Percentiles rank a stretch among this genome's conserved stretches.
Evolutionary conservation across 352 stramenopile genomes (phyloP).

Genomic region (Globisporangium middletonii): DNA sequence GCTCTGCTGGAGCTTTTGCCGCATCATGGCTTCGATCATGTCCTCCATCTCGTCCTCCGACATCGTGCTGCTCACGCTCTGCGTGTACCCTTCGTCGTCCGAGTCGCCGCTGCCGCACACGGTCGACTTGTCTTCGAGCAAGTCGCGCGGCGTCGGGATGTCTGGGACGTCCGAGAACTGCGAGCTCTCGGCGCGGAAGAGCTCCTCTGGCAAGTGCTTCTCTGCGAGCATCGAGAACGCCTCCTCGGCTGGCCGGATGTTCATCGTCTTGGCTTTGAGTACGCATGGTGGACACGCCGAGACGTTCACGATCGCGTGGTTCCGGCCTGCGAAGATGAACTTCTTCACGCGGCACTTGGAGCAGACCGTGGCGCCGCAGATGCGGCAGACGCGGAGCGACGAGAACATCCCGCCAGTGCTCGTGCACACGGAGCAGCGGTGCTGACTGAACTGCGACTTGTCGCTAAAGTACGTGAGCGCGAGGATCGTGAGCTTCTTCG

Average conservation of each 20-base stretch:
- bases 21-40: constrained; percentile 14
- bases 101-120: constrained; percentile 7
- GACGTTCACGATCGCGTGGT: constrained; percentile 9
- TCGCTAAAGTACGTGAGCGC: constrained; percentile 23
- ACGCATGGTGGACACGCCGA: constrained; percentile 12
- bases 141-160: neutral
- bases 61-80: constrained; percentile 15
- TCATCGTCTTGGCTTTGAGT: constrained; percentile 13
- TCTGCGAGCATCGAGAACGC: constrained; percentile 12
- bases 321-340: constrained; percentile 27
- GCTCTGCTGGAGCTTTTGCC: constrained; percentile 6
- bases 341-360: constrained; percentile 42
- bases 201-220: constrained; percentile 7
- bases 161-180: constrained; percentile 5
- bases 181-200: constrained; percentile 9
- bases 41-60: constrained; percentile 14
- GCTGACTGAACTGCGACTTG: constrained; percentile 9
- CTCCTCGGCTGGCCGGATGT: constrained; percentile 7
- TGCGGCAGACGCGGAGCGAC: constrained; percentile 23
- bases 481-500: constrained; percentile 52
- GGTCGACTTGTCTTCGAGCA: constrained; percentile 8
- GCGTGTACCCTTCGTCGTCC: constrained; percentile 12
- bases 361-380: constrained; percentile 40
- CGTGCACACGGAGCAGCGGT: constrained; percentile 2
- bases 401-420: constrained; percentile 7